Conservation (phyloP, 306 rosid genomes). For the Trifolium fragiferum region DNA sequence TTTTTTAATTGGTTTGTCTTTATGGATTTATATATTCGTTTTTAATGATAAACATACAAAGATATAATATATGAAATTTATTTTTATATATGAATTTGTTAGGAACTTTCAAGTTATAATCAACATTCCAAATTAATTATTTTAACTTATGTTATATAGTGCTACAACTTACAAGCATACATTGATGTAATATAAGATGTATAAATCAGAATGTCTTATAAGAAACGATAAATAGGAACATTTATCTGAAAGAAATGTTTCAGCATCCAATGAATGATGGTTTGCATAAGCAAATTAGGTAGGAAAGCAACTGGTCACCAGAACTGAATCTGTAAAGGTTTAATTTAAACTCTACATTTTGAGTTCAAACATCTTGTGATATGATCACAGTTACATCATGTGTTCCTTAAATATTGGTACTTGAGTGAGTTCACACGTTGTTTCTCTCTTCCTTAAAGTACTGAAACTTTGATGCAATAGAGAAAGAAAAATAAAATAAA, state of each 20-base stretch:
- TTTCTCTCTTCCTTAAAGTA: neutral
- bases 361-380: neutral
- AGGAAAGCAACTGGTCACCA: constrained; percentile 34
- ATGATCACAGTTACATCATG: neutral
- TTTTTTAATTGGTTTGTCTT: constrained; percentile 26
- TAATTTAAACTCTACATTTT: no score
- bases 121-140: no score
- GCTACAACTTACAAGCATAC: neutral
- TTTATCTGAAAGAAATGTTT: neutral
- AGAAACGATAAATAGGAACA: neutral
- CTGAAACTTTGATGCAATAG: neutral
- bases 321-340: neutral
- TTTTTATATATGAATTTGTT: constrained; percentile 35
- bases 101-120: no score
- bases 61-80: neutral
- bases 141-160: no score
- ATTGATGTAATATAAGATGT: constrained; percentile 19
- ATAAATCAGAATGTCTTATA: neutral
- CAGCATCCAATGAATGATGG: constrained; percentile 9
- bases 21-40: constrained; percentile 22
- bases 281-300: constrained; percentile 33
- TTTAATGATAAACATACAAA: constrained; percentile 1
- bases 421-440: neutral
- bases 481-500: neutral
- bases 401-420: neutral